Conservation (phyloP, 2,329 filamentous ascomycete genomes). For the Fusarium solani-melongenae region DNA sequence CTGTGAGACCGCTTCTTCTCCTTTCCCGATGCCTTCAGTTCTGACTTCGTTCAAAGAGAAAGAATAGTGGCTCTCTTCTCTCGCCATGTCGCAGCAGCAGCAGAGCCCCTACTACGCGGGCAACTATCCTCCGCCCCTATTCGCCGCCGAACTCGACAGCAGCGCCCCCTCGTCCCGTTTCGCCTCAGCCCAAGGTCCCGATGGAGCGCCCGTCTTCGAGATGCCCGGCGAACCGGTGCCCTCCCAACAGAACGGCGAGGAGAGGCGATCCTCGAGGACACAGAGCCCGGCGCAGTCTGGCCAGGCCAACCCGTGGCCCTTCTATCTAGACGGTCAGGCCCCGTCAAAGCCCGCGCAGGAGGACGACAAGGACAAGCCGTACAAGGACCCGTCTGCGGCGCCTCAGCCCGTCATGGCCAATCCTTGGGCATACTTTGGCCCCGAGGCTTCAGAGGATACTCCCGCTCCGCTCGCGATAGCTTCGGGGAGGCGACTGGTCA, state of each 20-base stretch:
- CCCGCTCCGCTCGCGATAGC: neutral
- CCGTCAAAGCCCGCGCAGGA: slow-evolving; percentile 2
- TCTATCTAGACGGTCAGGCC: slow-evolving; percentile 41
- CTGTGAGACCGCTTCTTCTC: neutral
- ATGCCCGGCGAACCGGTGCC: slow-evolving; percentile 44
- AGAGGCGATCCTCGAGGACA: slow-evolving; percentile 3
- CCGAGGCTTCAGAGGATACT: slow-evolving; percentile 20
- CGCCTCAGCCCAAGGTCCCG: slow-evolving; percentile 19
- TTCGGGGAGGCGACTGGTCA: neutral
- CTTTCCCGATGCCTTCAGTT: neutral
- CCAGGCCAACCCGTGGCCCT: slow-evolving; percentile 46
- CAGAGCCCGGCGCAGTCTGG: neutral
- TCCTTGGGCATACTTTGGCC: slow-evolving; percentile 50
- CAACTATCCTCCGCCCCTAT: slow-evolving; percentile 39
- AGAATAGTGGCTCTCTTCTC: neutral
- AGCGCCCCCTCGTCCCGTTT: slow-evolving; percentile 7
- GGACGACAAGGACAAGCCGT: slow-evolving; percentile 11
- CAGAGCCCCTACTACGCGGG: slow-evolving; percentile 18
- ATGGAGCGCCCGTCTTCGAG: slow-evolving; percentile 45
- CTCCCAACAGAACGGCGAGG: neutral
- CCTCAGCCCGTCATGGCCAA: slow-evolving; percentile 39
- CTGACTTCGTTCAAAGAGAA: neutral
- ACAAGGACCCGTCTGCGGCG: neutral
- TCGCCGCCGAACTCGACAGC: slow-evolving; percentile 48
- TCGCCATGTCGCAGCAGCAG: slow-evolving; percentile 19